Base-by-base conservation (phyloP, 169 alveolate species). In the Eimeria praecox region DNA sequence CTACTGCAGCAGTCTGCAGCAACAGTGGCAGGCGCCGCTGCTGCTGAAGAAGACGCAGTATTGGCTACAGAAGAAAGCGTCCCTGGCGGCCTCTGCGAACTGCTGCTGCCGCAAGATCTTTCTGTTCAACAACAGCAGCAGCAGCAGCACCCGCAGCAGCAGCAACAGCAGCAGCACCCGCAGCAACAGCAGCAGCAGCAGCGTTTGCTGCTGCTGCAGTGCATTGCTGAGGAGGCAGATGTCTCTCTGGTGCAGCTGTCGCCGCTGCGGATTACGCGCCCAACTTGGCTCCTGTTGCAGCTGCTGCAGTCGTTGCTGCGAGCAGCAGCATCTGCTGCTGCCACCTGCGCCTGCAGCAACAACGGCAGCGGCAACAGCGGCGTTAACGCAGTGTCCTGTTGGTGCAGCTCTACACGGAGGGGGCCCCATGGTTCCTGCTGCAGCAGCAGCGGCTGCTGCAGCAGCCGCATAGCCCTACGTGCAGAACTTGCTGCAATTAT, bases 171-270 rank as follows among this genome's bases (percentile, higher is more conserved):
- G n/a, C n/a, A n/a, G n/a, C n/a, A n/a, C n/a, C n/a, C n/a, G n/a
- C 30, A 5, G 30, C 85, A 73, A 38, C 64, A 78, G 89, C 89
- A 78, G 69, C 27, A 78, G 89, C 38, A 22, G 64, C 89, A 78
- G 44, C 89, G 89, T 33, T n/a, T 78, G 66, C 89, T 40, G 62
- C 89, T 78, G 89, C 89, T 46, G 33, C 89, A 78, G 69, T 78
- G 89, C 89, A 78, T 78, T 78, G 89, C 89, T n/a, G 89, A 78
- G 89, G 89, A 78, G 42, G 54, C 89, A 42, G 89, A 78, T 78
- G 66, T 44, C 9, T 20, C 89, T 44, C 49, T 78, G 38, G 89
- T 78, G 89, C 89, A 44, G 69, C 66, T 78, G 27, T 35, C 89
- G 38, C 89, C 89, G 24, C 89, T 78, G 66, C 54, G 89, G 69